Evolutionary conservation across 257 asterid genomes (phyloP), one percentile per base, ranked within the genome.

Genomic region (Jasminum sambac): DNA sequence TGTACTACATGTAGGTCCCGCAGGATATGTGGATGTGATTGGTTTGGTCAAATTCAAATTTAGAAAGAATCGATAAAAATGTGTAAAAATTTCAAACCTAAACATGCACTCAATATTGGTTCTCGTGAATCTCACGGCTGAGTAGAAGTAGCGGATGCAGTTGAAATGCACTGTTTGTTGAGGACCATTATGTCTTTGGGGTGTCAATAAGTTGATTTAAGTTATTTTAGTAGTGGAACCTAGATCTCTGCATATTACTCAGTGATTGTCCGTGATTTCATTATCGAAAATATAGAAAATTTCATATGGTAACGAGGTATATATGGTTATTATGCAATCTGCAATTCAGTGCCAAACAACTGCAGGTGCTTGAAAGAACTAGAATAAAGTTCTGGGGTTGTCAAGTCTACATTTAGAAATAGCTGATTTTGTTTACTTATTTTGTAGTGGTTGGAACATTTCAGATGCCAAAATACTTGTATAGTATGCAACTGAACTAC

Each of bases 141-240:
- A 24, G 26, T 60, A 59, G 60, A 11, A 58, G 25, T 73, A 5
- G 68, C 39, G 50, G 43, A 72, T 59, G 69, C 68, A 36, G 25
- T n/a, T 44, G 2, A 6, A 11, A 34, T 52, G 14, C 26, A 13
- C 8, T 24, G n/a, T 58, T 24, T 36, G 11, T 13, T 30, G 10
- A 12, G 11, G 1, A 38, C 42, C 44, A 14, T 60, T 37, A 19
- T 44, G 16, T 44, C 14, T 14, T 14, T 44, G 55, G 55, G 55
- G 55, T 44, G 55, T 44, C 5, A 44, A 44, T 48, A 42, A 34
- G 64, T 61, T 71, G 52, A 63, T 59, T 38, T 71, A 60, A 50
- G 43, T 52, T 52, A 19, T 60, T 37, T 63, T 66, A 36, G 37
- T 39, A 36, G 38, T 36, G 24, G 58, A 24, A 17, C 59, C 11